Percentiles rank a stretch among this genome's conserved stretches.
These are phyloP conservation scores for Brassica napus DNA, from an alignment of 345 rosid species.

Conservation along the genomic window DNA sequence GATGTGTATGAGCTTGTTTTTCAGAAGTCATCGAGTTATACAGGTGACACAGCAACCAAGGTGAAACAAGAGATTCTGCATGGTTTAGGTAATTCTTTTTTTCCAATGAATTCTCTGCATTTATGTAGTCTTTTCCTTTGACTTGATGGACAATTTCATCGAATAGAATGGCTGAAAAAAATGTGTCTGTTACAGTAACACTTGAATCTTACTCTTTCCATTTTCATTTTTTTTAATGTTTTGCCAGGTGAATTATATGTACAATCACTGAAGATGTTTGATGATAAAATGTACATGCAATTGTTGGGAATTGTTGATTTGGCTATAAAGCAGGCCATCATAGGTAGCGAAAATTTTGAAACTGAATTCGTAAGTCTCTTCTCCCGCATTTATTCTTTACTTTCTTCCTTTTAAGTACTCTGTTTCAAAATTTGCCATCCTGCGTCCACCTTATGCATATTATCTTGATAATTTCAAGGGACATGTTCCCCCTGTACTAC, in stretches of 20 bases:
- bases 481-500: conserved; percentile 74
- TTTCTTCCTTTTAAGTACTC: conserved; percentile 16
- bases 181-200: neutral
- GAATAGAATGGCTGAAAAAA: conserved; percentile 7
- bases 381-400: neutral
- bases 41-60: conserved; percentile 59
- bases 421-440: conserved; percentile 6
- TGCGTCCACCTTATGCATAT: conserved; percentile 6
- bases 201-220: conserved; percentile 28
- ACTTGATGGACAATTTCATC: neutral
- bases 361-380: conserved; percentile 68
- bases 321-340: conserved; percentile 61
- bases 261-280: conserved; percentile 87
- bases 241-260: conserved; percentile 82
- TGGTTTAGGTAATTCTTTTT: conserved; percentile 70
- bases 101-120: conserved; percentile 8
- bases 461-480: conserved; percentile 50
- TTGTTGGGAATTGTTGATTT: conserved; percentile 69
- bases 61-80: conserved; percentile 91
- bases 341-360: conserved; percentile 61
- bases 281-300: conserved; percentile 70
- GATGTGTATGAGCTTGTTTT: conserved; percentile 81
- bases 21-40: conserved; percentile 66
- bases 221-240: conserved; percentile 25
- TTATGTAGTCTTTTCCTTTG: neutral